Evolutionary conservation across 225 moss, liverwort and hornwort genomes (phyloP).

Genomic region (Bryum argenteum): DNA sequence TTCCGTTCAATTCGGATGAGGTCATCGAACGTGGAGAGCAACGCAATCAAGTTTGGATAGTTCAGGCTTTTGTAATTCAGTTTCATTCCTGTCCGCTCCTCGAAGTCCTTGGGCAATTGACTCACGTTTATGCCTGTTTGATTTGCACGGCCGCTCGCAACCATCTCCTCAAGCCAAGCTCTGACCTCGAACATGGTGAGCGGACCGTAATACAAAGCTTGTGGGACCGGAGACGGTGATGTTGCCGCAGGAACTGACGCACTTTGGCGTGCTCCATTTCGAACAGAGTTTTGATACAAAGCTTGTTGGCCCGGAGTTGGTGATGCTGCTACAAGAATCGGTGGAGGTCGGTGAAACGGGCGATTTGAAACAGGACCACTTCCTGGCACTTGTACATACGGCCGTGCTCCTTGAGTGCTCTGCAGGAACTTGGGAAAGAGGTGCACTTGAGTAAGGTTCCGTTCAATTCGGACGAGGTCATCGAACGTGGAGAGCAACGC

Average conservation of each 20-base stretch:
- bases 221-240: not conserved
- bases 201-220: not conserved
- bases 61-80: constrained; percentile 43
- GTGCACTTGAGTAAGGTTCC: constrained; percentile 1
- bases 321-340: no score
- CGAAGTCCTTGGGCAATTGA: constrained; percentile 35
- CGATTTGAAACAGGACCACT: not conserved
- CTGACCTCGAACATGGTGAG: constrained; percentile 49
- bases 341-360: no score
- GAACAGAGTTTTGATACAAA: no score
- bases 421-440: constrained; percentile 29
- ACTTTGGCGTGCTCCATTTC: constrained; percentile 27
- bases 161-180: constrained; percentile 46
- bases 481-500: constrained; percentile 40
- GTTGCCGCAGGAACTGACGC: constrained; percentile 28
- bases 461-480: constrained; percentile 39
- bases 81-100: constrained; percentile 36
- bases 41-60: constrained; percentile 17
- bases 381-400: constrained; percentile 12
- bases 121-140: constrained; percentile 39
- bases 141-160: constrained; percentile 40
- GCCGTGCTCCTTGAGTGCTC: constrained; percentile 11
- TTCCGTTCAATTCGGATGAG: constrained; percentile 39
- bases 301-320: no score
- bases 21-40: constrained; percentile 41